Base-by-base conservation (phyloP, 352 stramenopile genomes). In the Globisporangium lucens region DNA sequence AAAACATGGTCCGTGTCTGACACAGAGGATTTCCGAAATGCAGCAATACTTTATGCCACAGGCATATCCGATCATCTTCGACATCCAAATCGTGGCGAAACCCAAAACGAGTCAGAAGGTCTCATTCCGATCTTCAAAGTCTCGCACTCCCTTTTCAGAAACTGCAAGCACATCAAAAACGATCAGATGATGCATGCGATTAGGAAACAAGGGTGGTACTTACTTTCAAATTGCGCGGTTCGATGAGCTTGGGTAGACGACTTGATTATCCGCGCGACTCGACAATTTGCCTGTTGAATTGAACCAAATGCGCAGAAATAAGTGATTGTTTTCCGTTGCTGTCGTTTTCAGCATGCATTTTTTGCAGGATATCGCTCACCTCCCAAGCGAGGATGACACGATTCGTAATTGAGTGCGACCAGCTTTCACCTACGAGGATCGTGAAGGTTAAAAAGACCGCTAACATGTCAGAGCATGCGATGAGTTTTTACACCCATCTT, bases 351-450 rank as follows among this genome's bases (percentile, higher is more conserved):
- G 12, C 2, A 58, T n/a, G 27, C 12, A 24, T 24, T 24, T 27
- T 56, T 29, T 2, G 72, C 2, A 53, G n/a, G 20, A 24, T 29
- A 49, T 29, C 2, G 72, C 76, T 20, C 60, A 92, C 87, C 76
- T 93, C 75, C 85, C 86, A 94, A 24, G 74, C 70, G 1, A 95
- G 78, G n/a, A 78, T 63, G 0, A 93, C 7, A 0, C 87, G 81
- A 72, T 81, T 90, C 6, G 75, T 80, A 24, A 93, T 83, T 0
- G 84, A 75, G 66, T 90, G 74, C 12, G 84, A 74, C 87, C 87
- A 95, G 22, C 68, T 77, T 66, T 95, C 87, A 38, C 85, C 87
- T 94, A 52, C 64, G 51, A 24, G 7, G 6, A 61, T 36, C 35
- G 61, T 9, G n/a, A 41, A 29, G 13, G 55, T 24, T 13, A 65